Base-by-base conservation (phyloP, 2,329 filamentous ascomycete species). In the Tolypocladium tundrense region DNA sequence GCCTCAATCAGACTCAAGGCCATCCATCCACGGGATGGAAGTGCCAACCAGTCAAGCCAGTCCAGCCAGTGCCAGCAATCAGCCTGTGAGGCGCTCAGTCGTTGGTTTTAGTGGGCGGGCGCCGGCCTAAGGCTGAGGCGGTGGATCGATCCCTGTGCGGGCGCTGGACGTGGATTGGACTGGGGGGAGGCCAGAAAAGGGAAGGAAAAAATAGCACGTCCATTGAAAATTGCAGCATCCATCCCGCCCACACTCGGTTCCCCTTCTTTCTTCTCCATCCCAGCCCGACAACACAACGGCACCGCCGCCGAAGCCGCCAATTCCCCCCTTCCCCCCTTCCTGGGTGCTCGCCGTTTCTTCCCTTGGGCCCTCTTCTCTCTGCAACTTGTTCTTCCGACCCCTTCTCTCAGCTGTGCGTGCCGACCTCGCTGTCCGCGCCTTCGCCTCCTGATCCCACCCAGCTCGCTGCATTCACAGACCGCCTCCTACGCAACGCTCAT, bases 231-330 rank as follows among this genome's bases (percentile, higher is more conserved):
- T 52, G 48, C 48, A 37, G 65, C 65, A 66, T 70, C 65, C 52
- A 54, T 41, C 37, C 52, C 54, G 60, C 60, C 60, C 57, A 19
- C 59, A 41, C 43, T 21, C 63, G 59, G 57, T 61, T 62, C 60
- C 64, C 64, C 61, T 58, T 60, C 62, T 62, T 63, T 64, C 63
- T 65, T 54, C 53, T 62, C 60, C 62, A 64, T 59, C 61, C 62
- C 60, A 62, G 63, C 64, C 63, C 61, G 62, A 65, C 63, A 63
- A 60, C 64, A 61, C 63, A 61, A 66, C 63, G 63, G 64, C 63
- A 66, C 63, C 63, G 64, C 59, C 60, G 59, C 62, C 63, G 65
- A 65, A 60, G 60, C 63, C 62, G 62, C 62, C 62, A 59, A 62
- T 62, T 64, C 60, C 62, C 58, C 59, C 59, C 43, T 55, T 39